phyloP scores from a whole-genome alignment of 2,329 filamentous ascomycete species.

The Botrytis fragariae region DNA sequence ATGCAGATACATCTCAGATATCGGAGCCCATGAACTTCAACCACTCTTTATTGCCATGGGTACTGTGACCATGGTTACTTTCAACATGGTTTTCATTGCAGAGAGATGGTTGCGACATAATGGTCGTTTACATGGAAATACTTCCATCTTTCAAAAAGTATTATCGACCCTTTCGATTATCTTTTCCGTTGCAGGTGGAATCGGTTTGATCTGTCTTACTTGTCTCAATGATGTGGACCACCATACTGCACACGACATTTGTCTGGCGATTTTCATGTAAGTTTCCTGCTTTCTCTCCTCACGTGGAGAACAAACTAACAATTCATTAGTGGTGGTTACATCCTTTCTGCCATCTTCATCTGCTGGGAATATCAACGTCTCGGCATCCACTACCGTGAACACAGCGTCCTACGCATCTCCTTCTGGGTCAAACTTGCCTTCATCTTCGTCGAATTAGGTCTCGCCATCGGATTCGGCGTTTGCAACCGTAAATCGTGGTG shows the following conservation, averaged over 20 bases:
- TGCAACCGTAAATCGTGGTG: slow-evolving; percentile 48
- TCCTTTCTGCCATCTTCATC: slow-evolving; percentile 81
- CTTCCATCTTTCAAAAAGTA: slow-evolving; percentile 58
- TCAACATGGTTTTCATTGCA: slow-evolving; percentile 73
- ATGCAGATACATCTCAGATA: slow-evolving; percentile 67
- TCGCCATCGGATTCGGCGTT: slow-evolving; percentile 71
- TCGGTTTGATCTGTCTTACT: slow-evolving; percentile 74
- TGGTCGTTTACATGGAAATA: slow-evolving; percentile 73
- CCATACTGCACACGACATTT: slow-evolving; percentile 64
- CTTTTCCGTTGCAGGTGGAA: slow-evolving; percentile 69
- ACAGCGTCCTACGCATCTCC: slow-evolving; percentile 69
- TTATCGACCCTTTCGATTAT: slow-evolving; percentile 60
- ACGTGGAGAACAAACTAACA: not conserved
- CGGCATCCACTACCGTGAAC: slow-evolving; percentile 73
- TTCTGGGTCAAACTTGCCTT: slow-evolving; percentile 89
- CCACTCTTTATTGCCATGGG: slow-evolving; percentile 74
- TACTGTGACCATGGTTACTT: slow-evolving; percentile 67
- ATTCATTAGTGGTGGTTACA: slow-evolving; percentile 59
- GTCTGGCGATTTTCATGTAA: slow-evolving; percentile 68
- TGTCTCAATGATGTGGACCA: slow-evolving; percentile 77
- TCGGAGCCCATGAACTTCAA: slow-evolving; percentile 60
- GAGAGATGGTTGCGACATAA: slow-evolving; percentile 83
- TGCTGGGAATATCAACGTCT: slow-evolving; percentile 89
- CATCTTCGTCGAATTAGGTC: slow-evolving; percentile 72
- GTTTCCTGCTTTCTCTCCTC: not conserved